A percentile compares a stretch with the other conserved stretches of the same genome.
Evolutionary conservation across 257 asterid genomes (phyloP).

Genomic region (Orobanche coerulescens): DNA sequence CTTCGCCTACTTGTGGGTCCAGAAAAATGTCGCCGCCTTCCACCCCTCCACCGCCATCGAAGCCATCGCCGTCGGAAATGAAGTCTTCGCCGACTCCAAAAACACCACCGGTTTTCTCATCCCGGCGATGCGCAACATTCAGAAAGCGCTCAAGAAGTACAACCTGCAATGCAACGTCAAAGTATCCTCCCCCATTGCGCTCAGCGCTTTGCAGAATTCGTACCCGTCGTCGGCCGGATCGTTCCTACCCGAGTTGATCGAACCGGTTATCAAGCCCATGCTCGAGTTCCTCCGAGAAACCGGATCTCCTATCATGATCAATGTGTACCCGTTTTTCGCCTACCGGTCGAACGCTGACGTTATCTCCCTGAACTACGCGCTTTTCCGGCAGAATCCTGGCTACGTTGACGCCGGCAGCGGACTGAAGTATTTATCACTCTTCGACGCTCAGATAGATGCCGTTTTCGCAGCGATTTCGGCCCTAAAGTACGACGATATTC

Average conservation of each 20-base stretch:
- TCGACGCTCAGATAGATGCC: conserved; percentile 92
- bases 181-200: conserved; percentile 76
- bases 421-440: conserved; percentile 52
- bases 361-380: conserved; percentile 73
- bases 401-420: conserved; percentile 68
- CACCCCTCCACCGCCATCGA: conserved; percentile 67
- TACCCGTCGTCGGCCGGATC: conserved; percentile 89
- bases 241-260: conserved; percentile 52
- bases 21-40: conserved; percentile 49
- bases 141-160: conserved; percentile 49
- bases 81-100: conserved; percentile 73
- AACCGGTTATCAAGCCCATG: conserved; percentile 65
- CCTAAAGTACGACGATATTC: conserved; percentile 53
- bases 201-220: conserved; percentile 67
- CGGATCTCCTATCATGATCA: conserved; percentile 70
- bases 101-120: conserved; percentile 66
- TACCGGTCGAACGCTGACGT: conserved; percentile 79
- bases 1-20: conserved; percentile 63
- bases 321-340: conserved; percentile 78
- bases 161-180: conserved; percentile 43
- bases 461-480: conserved; percentile 77
- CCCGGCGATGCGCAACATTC: conserved; percentile 66
- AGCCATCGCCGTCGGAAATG: conserved; percentile 86
- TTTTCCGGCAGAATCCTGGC: conserved; percentile 70
- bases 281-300: conserved; percentile 66